A percentile compares a stretch with the other conserved stretches of the same genome.
phyloP scores from a whole-genome alignment of 331 rosid species.

The Rosa hybrid region DNA sequence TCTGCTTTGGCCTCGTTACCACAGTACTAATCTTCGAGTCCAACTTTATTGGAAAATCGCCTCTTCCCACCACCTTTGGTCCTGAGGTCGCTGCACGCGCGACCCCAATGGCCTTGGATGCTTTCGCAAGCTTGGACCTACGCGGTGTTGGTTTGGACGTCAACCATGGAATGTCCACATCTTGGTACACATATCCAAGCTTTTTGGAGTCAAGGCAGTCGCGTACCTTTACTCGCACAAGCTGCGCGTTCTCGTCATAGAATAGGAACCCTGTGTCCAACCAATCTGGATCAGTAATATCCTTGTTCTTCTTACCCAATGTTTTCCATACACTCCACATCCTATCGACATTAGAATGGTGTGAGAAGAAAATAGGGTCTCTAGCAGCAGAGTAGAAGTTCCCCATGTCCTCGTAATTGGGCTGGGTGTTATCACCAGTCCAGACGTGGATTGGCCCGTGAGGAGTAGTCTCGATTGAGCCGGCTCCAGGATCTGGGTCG shows the following conservation, averaged over 20 bases:
- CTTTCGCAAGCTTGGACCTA: neutral
- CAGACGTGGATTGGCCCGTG: conserved; percentile 58
- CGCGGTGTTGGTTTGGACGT: conserved; percentile 57
- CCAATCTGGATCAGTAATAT: conserved; percentile 50
- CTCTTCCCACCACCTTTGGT: conserved; percentile 17
- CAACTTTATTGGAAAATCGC: conserved; percentile 42
- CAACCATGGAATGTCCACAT: conserved; percentile 65
- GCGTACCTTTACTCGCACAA: conserved; percentile 52
- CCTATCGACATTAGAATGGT: conserved; percentile 57
- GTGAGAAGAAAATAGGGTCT: conserved; percentile 48
- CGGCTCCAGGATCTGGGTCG: conserved; percentile 46
- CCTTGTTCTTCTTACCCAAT: conserved; percentile 41
- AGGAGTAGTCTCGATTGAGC: conserved; percentile 53
- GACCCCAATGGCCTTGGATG: conserved; percentile 23
- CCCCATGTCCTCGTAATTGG: conserved; percentile 74
- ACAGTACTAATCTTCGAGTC: conserved; percentile 33
- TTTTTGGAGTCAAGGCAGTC: conserved; percentile 49
- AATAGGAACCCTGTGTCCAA: conserved; percentile 60
- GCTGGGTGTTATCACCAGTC: conserved; percentile 66
- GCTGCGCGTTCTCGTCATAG: conserved; percentile 73
- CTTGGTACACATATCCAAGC: conserved; percentile 58
- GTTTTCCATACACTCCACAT: conserved; percentile 71
- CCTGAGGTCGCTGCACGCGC: conserved; percentile 41
- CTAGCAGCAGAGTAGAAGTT: conserved; percentile 70
- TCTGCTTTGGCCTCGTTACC: conserved; percentile 52